Percentiles rank a stretch among this genome's conserved stretches.
Evolutionary conservation across 1,284 basidiomycete genomes (phyloP).

Genomic region (Leucoagaricus sp.): DNA sequence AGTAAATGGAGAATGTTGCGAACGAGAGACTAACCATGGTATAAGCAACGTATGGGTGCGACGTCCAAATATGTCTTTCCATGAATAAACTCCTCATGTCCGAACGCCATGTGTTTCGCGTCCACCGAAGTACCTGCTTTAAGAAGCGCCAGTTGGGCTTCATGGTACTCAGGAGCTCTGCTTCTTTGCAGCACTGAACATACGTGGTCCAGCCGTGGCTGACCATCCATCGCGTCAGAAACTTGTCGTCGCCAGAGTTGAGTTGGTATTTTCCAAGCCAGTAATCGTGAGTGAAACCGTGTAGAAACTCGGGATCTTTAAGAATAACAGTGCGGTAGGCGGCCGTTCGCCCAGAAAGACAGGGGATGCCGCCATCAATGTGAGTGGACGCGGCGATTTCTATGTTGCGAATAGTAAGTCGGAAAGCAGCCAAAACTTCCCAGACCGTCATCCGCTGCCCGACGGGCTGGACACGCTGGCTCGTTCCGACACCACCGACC

Average conservation of each 20-base stretch:
- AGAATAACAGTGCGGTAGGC: slow-evolving; percentile 92
- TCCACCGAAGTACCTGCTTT: slow-evolving; percentile 92
- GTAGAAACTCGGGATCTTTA: slow-evolving; percentile 89
- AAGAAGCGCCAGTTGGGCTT: slow-evolving; percentile 95
- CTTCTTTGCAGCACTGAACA: slow-evolving; percentile 89
- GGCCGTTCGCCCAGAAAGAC: slow-evolving; percentile 89
- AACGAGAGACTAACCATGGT: slow-evolving; percentile 68
- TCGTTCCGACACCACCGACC: slow-evolving; percentile 88
- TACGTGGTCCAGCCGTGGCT: slow-evolving; percentile 92
- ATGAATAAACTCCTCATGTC: slow-evolving; percentile 88
- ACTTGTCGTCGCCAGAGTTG: slow-evolving; percentile 93
- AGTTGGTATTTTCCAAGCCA: slow-evolving; percentile 93
- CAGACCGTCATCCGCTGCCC: slow-evolving; percentile 85
- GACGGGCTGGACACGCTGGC: slow-evolving; percentile 83
- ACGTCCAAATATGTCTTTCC: slow-evolving; percentile 85
- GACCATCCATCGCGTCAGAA: slow-evolving; percentile 95
- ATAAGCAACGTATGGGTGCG: slow-evolving; percentile 89
- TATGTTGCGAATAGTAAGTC: slow-evolving; percentile 89
- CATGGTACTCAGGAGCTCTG: slow-evolving; percentile 90
- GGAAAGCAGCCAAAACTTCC: slow-evolving; percentile 92
- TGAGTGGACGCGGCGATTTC: slow-evolving; percentile 88
- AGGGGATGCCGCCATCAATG: slow-evolving; percentile 90
- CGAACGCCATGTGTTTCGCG: slow-evolving; percentile 90
- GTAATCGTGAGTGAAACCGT: slow-evolving; percentile 91
- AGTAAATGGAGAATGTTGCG: neutral